Base-by-base conservation (phyloP, 225 moss, liverwort and hornwort species). In the Thuidium tamariscinum region DNA sequence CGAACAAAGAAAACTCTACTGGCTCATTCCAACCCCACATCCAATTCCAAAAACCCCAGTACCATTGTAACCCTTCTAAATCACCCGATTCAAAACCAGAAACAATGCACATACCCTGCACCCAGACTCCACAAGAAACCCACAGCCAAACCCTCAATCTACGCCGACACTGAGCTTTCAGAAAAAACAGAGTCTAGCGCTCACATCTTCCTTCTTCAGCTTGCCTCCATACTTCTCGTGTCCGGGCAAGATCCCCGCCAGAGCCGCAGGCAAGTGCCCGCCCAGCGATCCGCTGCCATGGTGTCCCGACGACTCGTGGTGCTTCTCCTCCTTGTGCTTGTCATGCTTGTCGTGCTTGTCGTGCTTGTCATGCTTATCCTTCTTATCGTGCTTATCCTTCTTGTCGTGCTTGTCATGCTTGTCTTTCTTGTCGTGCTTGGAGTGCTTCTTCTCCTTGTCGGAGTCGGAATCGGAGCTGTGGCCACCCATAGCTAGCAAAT, bases 131-230 rank as follows among this genome's bases (percentile, higher is more conserved):
- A 55, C 41, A 69, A 82, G 29, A 83, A 60, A 61, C 61, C 13
- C 11, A 62, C 21, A 84, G 8, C 64, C 44, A 56, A 30, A 25
- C 84, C 27, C 71, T 71, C 57, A 32, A 32, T n/a, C 64, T 2
- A n/a, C 68, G 42, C 23, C 27, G 14, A n/a, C 37, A 46, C 36
- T 16, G 6, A 49, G 41, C 16, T 16, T 21, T 71, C 49, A n/a
- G 10, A 16, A 21, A 34, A 57, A 41, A 60, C n/a, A 62, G 55
- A 62, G 36, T 15, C 13, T 13, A 29, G 44, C 21, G 3, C 89
- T 85, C 89, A 91, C 91, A n/a, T 91, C 91, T 83, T 91, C 91
- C 83, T 86, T 91, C 88, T 42, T 89, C 66, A 91, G 86, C 83
- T 91, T 91, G 44, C 91, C 91, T 9, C 48, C 56, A 56, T 91